phyloP scores from a whole-genome alignment of 1,139 yeast genomes.

The Diutina scorzettiae region DNA sequence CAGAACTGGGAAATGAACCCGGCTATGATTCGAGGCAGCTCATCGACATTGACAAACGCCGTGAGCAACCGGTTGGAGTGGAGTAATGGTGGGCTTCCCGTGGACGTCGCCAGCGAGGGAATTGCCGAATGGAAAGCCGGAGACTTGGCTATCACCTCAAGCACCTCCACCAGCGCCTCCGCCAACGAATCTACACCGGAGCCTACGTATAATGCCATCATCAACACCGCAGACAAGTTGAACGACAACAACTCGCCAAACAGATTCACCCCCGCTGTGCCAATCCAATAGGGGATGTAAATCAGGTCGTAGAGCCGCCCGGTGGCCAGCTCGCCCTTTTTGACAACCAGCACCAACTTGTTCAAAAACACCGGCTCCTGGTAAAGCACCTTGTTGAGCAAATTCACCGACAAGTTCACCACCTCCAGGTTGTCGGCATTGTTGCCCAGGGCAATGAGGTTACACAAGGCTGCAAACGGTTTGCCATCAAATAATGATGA shows the following conservation, averaged over 20 bases:
- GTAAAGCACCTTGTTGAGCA: conserved; percentile 38
- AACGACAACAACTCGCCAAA: conserved; percentile 64
- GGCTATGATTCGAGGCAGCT: conserved; percentile 40
- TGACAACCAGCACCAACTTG: conserved; percentile 17
- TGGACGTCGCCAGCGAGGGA: not conserved
- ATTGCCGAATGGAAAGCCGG: conserved; percentile 23
- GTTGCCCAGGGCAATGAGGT: not conserved
- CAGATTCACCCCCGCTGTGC: conserved; percentile 49
- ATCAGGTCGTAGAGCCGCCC: conserved; percentile 28
- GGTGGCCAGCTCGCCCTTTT: not conserved
- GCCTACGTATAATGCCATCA: not conserved
- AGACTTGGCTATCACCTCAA: conserved; percentile 22
- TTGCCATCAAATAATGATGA: conserved; percentile 50
- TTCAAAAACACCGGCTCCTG: conserved; percentile 34
- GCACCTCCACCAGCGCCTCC: not conserved
- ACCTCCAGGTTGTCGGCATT: conserved; percentile 9
- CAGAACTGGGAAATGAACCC: conserved; percentile 1
- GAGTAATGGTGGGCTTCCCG: conserved; percentile 15
- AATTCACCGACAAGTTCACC: conserved; percentile 21
- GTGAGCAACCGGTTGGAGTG: conserved; percentile 58
- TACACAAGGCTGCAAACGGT: conserved; percentile 34
- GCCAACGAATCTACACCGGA: not conserved
- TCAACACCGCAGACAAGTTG: conserved; percentile 31
- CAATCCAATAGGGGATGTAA: conserved; percentile 39
- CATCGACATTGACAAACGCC: conserved; percentile 63